Base-by-base conservation (phyloP, 2,329 filamentous ascomycete species). In the Thyridium curvatum region DNA sequence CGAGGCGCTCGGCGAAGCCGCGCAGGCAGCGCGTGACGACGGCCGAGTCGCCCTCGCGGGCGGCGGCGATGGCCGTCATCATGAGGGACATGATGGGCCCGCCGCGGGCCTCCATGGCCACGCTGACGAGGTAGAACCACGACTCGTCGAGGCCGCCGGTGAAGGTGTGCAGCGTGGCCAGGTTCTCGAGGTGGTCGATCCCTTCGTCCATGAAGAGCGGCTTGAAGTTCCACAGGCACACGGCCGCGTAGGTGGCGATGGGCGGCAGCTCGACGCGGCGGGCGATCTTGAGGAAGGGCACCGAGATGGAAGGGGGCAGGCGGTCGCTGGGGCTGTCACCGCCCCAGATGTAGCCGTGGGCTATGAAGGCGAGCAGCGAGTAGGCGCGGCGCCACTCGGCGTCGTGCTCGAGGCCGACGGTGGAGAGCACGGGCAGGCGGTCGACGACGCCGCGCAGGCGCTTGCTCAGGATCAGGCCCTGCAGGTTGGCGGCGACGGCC, bases 161-260 rank as follows among this genome's bases (percentile, higher is more conserved):
- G 56, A 96, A 94, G 13, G 93, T 96, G 53, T 82, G 79, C 44
- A 97, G 72, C 3, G 87, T 93, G 31, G 87, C 82, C 40, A 98
- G 74, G 52, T 98, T 97, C 54, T 93, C 83, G 34, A 97, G 73
- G 46, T 80, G 79, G 54, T 94, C 87, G 41, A 93, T 79, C 29
- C 77, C 75, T 60, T 96, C 90, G 45, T 87, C 79, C 43, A 80
- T 66, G 56, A 97, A 96, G 39, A 97, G 75, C 1, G 90, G 87
- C 62, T 90, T 91, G 72, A 89, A 97, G 65, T 98, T 98, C 93
- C 93, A 98, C 18, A 98, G 72, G 48, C 87, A 91, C 4, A 96
- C 72, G 8, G 84, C 87, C 7, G 93, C 88, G 58, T 96, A 98
- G 14, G 91, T 96, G 35, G 91, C 93, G 18, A 98, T 91, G 1